Base-by-base conservation (phyloP, 1,284 basidiomycete genomes). In the Sparassis latifolia region DNA sequence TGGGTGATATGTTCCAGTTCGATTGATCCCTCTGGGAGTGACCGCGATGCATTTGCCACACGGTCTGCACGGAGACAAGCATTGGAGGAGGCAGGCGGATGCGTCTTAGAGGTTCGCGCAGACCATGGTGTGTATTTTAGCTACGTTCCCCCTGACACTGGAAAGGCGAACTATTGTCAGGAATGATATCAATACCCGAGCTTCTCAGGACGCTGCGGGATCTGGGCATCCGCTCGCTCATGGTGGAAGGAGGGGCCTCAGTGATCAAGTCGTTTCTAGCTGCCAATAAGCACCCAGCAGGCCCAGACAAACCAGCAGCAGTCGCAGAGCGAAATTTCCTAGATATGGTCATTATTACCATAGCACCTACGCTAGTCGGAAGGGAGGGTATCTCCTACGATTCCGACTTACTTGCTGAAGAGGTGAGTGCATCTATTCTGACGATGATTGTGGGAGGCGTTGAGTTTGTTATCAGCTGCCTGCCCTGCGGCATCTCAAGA, bases 181-280 rank as follows among this genome's bases (percentile, higher is more conserved):
- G 72, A 12, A 62, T 65, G 42, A 68, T 85, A 38, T 69, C 78
- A 5, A 72, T 89, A 3, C 60, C 67, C 0, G 62, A 65, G 5
- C 65, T 90, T 9, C 78, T 92, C 2, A 59, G 57, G 10, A 69
- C 71, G 5, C 71, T 94, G 30, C 66, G 68, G 28, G 63, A 67
- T 9, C 68, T 77, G 29, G 82, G 80, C 7, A 76, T 97, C 52
- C 69, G 69, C 5, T 86, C 85, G 3, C 72, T 97, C 48, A 99
- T 99, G 96, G 87, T 97, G 7, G 96, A 99, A 72, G 96, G 96
- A 47, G 96, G 96, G 12, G 89, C 92, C 3, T 70, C 73, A 3
- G 77, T 98, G 52, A 93, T 99, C 51, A 74, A 78, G 12, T 83
- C 88, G 2, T 92, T 96, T 68, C 71, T 97, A 29, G 64, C 67